phyloP scores from a whole-genome alignment of 768 basidiomycete species.

The Boletus vermiculosoides region DNA sequence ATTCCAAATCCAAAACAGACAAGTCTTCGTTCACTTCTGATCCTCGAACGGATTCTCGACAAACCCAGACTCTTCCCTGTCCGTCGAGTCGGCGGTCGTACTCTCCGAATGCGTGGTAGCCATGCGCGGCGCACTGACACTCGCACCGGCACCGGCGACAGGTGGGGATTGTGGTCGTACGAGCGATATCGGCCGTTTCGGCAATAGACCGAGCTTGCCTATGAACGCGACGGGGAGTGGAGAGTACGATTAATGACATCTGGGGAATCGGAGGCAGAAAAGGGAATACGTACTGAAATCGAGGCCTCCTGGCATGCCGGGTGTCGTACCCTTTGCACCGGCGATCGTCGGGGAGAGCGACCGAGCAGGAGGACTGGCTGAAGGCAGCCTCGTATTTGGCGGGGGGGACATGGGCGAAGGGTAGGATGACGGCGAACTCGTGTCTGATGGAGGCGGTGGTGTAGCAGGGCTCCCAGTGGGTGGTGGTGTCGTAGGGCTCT shows the following conservation, averaged over 20 bases:
- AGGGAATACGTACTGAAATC: slow-evolving; percentile 32
- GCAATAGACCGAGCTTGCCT: slow-evolving; percentile 71
- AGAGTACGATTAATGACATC: neutral
- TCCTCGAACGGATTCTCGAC: slow-evolving; percentile 77
- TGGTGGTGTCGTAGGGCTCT: neutral
- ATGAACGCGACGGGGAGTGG: neutral
- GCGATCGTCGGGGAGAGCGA: slow-evolving; percentile 11
- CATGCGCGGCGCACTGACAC: slow-evolving; percentile 5
- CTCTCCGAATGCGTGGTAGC: slow-evolving; percentile 12
- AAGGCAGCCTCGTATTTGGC: neutral
- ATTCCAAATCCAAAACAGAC: neutral
- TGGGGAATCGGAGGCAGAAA: too few relatives aligned
- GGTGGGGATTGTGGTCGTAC: slow-evolving; percentile 33
- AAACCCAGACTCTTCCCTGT: slow-evolving; percentile 65
- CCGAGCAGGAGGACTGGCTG: neutral
- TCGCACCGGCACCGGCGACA: neutral
- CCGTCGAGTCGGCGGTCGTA: slow-evolving; percentile 25
- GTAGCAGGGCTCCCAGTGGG: neutral
- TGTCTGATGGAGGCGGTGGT: neutral
- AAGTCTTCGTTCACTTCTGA: slow-evolving; percentile 1
- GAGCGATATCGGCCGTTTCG: slow-evolving; percentile 72
- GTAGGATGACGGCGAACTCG: slow-evolving; percentile 6
- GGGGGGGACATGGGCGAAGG: slow-evolving; percentile 6
- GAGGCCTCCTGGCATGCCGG: slow-evolving; percentile 22
- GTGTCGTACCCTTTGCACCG: slow-evolving; percentile 9